Evolutionary conservation across 225 moss, liverwort and hornwort species (phyloP), one percentile per base, ranked within the genome.

Genomic region (Lunularia cruciata): DNA sequence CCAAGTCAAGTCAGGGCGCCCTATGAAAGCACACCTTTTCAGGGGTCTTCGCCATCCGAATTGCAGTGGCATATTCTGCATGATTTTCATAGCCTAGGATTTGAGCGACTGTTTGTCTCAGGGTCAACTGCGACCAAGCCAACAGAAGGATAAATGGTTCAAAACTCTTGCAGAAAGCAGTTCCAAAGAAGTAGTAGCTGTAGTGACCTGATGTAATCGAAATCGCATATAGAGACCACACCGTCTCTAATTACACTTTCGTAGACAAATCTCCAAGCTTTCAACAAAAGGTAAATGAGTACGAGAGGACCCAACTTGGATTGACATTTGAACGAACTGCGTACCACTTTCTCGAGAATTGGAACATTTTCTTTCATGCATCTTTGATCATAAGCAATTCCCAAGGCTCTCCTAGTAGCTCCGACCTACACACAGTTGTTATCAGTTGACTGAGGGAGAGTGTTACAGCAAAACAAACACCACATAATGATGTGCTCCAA

Each of bases 341-440:
- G 34, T 73, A 95, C 92, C 90, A 98, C 90, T 93, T 92, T 93
- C 83, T 92, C 92, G 61, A 98, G 86, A 75, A 98, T 93, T 45
- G 90, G 72, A 62, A 93, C 85, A 70, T 98, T 98, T 74, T 89
- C 85, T 33, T 77, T 72, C 77, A 90, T 83, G 72, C 96, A 98
- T 73, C 92, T 90, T 75, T 87, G 93, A 66, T 98, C 92, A 71
- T 92, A 93, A 10, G 96, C 93, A 74, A 76, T 69, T 57, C 89
- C 86, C 60, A 98, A 64, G 61, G 86, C 85, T 78, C 74, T 87
- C 71, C 96, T 86, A 19, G 96, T 93, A 60, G 92, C 83, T 73
- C 96, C 92, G 43, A 98, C 87, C 95, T 95, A 85, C 49, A 60
- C 5, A 45, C 30, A 46, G 30, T 25, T 8, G 13, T 30, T 13